Base-by-base conservation (phyloP, 2,329 filamentous ascomycete species). In the Exophiala oligosperma region DNA sequence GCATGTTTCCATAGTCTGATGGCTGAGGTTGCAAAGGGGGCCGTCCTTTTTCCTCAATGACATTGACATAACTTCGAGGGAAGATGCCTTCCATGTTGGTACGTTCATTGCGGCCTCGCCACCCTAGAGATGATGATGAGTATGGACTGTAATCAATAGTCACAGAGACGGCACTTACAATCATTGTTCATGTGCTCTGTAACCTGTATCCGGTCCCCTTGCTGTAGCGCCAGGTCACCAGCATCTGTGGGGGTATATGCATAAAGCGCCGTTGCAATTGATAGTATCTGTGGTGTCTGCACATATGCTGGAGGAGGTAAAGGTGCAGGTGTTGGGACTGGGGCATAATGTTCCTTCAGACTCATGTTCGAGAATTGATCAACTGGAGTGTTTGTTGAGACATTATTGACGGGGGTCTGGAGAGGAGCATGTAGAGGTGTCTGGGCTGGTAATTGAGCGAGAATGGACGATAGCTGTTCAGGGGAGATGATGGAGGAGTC, bases 171-270 rank as follows among this genome's bases (percentile, higher is more conserved):
- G 38, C 52, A 68, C 76, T 43, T 76, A 79, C 93, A 97, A 75
- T 97, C 92, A 62, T 87, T 85, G 76, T 97, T 97, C 88, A 96
- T 94, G 79, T 96, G 92, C 76, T 96, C 91, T 65, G 86, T 84
- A 23, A 97, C 89, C 59, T 85, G 83, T 66, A 97, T 81, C 64
- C 82, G 81, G 76, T 97, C 93, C 70, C 92, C 88, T 61, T 88
- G 86, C 70, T 91, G 85, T 59, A 97, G 85, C 2, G 84, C 85
- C 63, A 96, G 81, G 72, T 97, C 93, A 59, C 91, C 91, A 3
- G 86, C 82, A 71, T 96, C 92, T 41, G 88, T 81, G 7, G 88
- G 90, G 35, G 81, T 82, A 79, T 97, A 97, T 62, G 84, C 83
- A 79, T 96, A 97, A 49, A 96, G 81, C 5, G 92, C 92, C 24